Evolutionary conservation across 306 rosid species (phyloP).

Genomic region (Mimosa pudica): DNA sequence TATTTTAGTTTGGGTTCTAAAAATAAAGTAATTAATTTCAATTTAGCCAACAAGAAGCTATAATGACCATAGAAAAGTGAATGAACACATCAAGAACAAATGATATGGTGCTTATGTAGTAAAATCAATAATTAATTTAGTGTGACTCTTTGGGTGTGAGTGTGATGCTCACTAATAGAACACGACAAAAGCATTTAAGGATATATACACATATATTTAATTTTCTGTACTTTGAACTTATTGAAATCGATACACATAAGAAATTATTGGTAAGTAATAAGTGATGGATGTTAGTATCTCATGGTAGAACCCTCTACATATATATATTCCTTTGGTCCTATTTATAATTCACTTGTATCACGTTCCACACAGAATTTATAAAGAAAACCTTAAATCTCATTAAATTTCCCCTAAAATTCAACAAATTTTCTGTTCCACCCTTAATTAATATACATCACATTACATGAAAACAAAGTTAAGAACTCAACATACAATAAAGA

Average conservation of each 20-base stretch:
- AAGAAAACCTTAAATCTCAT: too few relatives aligned
- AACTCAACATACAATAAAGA: too few relatives aligned
- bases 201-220: background rate
- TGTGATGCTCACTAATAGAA: background rate
- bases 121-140: background rate
- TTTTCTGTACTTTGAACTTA: constrained; percentile 18
- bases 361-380: too few relatives aligned
- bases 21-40: background rate
- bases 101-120: background rate
- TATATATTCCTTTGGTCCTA: background rate
- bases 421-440: too few relatives aligned
- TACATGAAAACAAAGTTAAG: too few relatives aligned
- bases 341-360: too few relatives aligned
- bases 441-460: too few relatives aligned
- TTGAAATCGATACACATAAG: constrained; percentile 31
- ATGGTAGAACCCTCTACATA: background rate
- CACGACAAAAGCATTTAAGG: background rate
- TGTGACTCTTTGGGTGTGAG: background rate
- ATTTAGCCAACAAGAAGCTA: background rate
- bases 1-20: background rate
- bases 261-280: constrained; percentile 23
- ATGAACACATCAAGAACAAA: background rate
- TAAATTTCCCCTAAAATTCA: too few relatives aligned
- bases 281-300: constrained; percentile 28
- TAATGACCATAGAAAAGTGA: background rate